Percentiles rank a stretch among this genome's conserved stretches.
Evolutionary conservation across 2,329 filamentous ascomycete genomes (phyloP).

Genomic region (Neonectria magnoliae): DNA sequence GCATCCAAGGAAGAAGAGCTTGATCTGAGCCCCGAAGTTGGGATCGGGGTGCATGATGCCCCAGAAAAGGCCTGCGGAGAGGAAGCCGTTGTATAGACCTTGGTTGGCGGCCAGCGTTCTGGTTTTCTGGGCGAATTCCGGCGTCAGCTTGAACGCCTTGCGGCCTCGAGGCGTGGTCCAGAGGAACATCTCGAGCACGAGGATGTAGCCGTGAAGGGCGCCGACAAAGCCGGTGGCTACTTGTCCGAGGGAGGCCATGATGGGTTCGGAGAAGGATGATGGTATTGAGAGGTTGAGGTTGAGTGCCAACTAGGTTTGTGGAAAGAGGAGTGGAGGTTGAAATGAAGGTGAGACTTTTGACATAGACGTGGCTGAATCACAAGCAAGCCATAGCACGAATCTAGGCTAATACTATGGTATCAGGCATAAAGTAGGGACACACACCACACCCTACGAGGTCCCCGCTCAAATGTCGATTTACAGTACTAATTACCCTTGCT

Average conservation of each 20-base stretch:
- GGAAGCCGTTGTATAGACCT: conserved; percentile 63
- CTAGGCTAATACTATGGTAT: too few species aligned
- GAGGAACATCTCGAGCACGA: conserved; percentile 60
- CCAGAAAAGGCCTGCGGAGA: conserved; percentile 61
- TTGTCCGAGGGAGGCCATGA: conserved; percentile 49
- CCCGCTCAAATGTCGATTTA: too few species aligned
- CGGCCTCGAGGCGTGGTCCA: conserved; percentile 59
- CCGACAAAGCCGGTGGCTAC: conserved; percentile 52
- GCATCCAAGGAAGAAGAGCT: conserved; percentile 59
- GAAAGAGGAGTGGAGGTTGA: background rate
- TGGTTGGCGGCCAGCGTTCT: conserved; percentile 60
- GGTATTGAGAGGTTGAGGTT: background rate
- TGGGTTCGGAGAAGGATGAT: background rate
- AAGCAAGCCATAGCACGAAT: background rate
- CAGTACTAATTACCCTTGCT: too few species aligned
- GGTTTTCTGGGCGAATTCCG: conserved; percentile 58
- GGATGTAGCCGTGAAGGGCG: conserved; percentile 59
- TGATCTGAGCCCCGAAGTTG: conserved; percentile 55
- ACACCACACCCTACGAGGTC: too few species aligned
- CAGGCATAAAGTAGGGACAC: too few species aligned
- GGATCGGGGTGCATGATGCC: conserved; percentile 56
- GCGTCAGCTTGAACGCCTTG: conserved; percentile 55
- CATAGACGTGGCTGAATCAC: background rate
- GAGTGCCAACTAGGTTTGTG: background rate
- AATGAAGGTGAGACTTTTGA: background rate